Conservation (phyloP, 148 eudicot species). For the Silene uniflora region DNA sequence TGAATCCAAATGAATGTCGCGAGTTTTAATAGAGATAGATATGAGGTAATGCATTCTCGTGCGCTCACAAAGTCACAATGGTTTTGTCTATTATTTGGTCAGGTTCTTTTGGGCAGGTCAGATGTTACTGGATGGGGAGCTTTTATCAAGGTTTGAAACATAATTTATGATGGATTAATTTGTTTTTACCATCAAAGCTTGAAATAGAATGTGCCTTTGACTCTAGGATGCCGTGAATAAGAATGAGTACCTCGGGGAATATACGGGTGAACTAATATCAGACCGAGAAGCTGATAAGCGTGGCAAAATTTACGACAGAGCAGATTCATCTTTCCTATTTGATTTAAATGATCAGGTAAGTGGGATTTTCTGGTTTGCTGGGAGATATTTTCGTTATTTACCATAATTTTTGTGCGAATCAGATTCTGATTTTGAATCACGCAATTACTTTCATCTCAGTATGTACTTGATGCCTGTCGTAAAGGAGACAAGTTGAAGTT, state of each 20-base stretch:
- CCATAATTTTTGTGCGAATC: not conserved
- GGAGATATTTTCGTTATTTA: not conserved
- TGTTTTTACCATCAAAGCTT: conserved; percentile 15
- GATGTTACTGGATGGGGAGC: conserved; percentile 98
- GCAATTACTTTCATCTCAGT: conserved; percentile 41
- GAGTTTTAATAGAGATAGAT: not conserved
- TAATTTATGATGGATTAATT: not conserved
- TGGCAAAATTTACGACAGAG: conserved; percentile 85
- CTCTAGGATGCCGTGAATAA: conserved; percentile 73
- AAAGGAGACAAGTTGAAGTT: conserved; percentile 92
- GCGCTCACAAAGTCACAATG: conserved; percentile 10
- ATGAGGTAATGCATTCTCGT: not conserved
- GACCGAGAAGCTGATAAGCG: conserved; percentile 96
- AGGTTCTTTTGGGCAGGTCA: conserved; percentile 83
- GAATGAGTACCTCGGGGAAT: conserved; percentile 83
- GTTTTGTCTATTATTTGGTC: conserved; percentile 14
- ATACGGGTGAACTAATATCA: conserved; percentile 80
- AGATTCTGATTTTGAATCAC: not conserved
- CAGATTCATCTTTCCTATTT: conserved; percentile 87
- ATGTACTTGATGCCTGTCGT: conserved; percentile 93
- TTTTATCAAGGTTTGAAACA: conserved; percentile 68
- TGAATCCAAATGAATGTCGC: too few species aligned
- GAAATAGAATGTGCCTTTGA: conserved; percentile 18
- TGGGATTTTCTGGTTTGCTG: conserved; percentile 4
- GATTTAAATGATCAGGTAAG: conserved; percentile 92